These are phyloP conservation scores for Rhodosporidiobolus odoratus DNA, from an alignment of 768 basidiomycete genomes.

Conservation along the genomic window DNA sequence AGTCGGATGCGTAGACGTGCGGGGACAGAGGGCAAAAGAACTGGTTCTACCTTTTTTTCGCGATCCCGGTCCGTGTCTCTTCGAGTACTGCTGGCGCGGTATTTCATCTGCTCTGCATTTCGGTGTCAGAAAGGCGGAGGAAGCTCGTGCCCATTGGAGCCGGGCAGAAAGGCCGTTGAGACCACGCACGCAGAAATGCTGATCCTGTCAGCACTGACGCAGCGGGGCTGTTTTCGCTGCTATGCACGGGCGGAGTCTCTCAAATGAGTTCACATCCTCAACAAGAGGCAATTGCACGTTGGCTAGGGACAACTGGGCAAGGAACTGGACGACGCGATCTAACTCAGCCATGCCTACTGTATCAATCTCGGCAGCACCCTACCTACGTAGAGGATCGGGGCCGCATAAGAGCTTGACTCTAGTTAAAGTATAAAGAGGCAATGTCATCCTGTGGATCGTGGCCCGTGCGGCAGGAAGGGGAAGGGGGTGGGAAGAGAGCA, in stretches of 20 bases:
- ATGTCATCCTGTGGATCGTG: conserved; percentile 15
- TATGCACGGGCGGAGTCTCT: no score
- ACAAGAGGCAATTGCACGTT: no score
- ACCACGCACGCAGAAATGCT: no score
- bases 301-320: background rate
- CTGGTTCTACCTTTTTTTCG: background rate
- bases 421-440: conserved; percentile 22
- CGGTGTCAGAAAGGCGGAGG: no score
- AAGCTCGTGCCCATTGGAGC: no score
- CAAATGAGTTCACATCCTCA: no score
- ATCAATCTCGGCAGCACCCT: conserved; percentile 27
- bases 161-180: no score
- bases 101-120: no score
- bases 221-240: no score
- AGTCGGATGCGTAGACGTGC: background rate
- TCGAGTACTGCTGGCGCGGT: no score
- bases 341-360: background rate
- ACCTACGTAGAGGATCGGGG: conserved; percentile 30
- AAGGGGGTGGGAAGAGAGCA: background rate
- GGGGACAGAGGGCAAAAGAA: background rate
- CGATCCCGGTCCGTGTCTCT: no score
- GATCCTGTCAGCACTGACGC: no score
- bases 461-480: background rate
- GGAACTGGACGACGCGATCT: background rate
- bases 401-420: conserved; percentile 35